phyloP scores from a whole-genome alignment of 163 green algal genomes.

The Coccomyxa subellipsoidea region DNA sequence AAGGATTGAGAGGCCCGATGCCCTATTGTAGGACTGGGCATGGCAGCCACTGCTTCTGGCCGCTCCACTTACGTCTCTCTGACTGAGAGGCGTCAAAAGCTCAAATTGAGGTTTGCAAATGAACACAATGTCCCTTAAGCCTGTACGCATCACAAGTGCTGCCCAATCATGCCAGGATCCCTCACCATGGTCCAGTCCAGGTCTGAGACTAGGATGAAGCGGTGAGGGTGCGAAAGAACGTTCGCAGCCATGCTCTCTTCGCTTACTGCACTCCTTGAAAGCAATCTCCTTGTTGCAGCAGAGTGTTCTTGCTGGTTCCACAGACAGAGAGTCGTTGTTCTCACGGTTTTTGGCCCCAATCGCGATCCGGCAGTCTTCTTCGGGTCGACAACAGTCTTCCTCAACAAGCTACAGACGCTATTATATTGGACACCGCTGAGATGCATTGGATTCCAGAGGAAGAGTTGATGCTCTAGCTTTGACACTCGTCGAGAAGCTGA shows the following conservation, averaged over 20 bases:
- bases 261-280: not conserved
- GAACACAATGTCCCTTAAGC: too few relatives aligned
- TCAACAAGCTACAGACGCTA: not conserved
- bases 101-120: too few relatives aligned
- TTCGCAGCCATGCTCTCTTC: conserved; percentile 22
- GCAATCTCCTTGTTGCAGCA: not conserved
- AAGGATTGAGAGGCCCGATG: not conserved
- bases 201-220: conserved; percentile 83
- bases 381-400: not conserved
- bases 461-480: not conserved
- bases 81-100: too few relatives aligned
- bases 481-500: too few relatives aligned
- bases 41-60: too few relatives aligned
- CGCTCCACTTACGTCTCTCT: too few relatives aligned
- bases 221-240: conserved; percentile 20
- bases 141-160: too few relatives aligned
- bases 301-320: not conserved
- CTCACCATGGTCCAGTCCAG: conserved; percentile 93
- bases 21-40: not conserved
- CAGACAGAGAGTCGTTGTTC: not conserved
- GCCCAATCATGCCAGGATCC: not conserved
- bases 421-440: not conserved
- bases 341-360: not conserved
- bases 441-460: not conserved
- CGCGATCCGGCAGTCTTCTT: not conserved